phyloP scores from a whole-genome alignment of 139 green algal species.

The Yamagishiella unicocca region DNA sequence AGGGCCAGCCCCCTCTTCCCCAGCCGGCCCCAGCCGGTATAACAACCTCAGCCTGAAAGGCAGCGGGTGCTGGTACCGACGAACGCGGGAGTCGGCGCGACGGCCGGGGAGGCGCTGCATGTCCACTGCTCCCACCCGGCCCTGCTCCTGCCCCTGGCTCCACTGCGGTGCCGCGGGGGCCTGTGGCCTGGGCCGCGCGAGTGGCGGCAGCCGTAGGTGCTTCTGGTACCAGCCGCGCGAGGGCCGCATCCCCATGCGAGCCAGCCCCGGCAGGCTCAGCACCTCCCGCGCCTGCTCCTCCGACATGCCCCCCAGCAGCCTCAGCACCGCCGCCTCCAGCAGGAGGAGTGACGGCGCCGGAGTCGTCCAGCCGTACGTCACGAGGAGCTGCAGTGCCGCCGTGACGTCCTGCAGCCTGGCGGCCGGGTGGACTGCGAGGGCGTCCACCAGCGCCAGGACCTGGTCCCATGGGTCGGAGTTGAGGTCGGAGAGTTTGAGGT shows the following conservation, averaged over 20 bases:
- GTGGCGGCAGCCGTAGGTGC: background rate
- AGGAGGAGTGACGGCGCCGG: background rate
- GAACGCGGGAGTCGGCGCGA: background rate
- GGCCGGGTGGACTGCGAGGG: background rate
- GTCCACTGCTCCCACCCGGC: background rate
- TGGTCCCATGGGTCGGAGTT: too few relatives aligned
- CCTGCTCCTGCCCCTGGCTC: background rate
- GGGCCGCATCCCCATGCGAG: background rate
- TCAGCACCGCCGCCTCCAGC: conserved; percentile 5
- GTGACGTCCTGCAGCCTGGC: conserved; percentile 1
- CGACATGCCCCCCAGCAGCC: background rate
- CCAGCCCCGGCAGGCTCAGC: background rate
- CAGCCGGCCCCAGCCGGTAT: background rate
- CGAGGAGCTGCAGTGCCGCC: background rate
- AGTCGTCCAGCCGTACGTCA: background rate
- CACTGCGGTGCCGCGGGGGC: background rate
- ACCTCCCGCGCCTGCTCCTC: background rate
- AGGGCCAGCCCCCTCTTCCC: background rate
- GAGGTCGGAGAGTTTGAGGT: too few relatives aligned
- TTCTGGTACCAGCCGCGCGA: background rate
- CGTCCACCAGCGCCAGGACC: background rate
- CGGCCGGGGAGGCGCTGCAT: too few relatives aligned
- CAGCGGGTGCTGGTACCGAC: background rate
- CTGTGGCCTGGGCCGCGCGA: background rate
- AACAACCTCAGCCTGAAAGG: conserved; percentile 18